Conservation (phyloP, 495 filamentous ascomycete species). For the Penicillium paxilli region DNA sequence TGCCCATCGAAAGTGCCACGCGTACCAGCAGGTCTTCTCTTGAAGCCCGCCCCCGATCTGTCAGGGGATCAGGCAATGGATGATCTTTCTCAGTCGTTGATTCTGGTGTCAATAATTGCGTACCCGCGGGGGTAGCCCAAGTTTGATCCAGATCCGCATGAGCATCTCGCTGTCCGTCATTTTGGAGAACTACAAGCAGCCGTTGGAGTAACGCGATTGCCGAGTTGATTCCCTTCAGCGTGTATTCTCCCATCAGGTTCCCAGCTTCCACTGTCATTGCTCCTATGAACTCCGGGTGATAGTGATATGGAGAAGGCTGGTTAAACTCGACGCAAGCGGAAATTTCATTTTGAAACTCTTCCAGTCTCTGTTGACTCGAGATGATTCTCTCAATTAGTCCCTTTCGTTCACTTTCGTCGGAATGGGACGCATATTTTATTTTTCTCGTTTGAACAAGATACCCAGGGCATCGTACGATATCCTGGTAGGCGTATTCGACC, state of each 20-base stretch:
- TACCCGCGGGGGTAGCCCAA: no score
- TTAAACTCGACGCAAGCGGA: no score
- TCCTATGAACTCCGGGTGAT: neutral
- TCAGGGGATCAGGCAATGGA: no score
- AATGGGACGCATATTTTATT: neutral
- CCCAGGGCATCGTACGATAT: neutral
- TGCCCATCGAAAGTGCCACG: neutral
- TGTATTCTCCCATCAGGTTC: neutral
- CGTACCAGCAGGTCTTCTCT: neutral
- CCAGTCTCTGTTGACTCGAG: no score
- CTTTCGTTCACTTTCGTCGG: no score
- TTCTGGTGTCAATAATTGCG: no score
- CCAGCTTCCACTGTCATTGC: neutral
- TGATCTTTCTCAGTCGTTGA: no score
- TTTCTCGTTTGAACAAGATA: neutral
- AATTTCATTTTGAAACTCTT: no score
- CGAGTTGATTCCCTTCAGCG: neutral
- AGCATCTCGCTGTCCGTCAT: neutral
- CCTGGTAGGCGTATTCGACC: neutral
- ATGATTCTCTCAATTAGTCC: no score
- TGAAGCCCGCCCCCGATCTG: neutral
- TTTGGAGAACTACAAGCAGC: neutral
- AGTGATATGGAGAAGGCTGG: no score
- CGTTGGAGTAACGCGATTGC: conserved; percentile 4
- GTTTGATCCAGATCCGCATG: no score